Evolutionary conservation across 768 basidiomycete genomes (phyloP).

Genomic region (Hericium rajendrae): DNA sequence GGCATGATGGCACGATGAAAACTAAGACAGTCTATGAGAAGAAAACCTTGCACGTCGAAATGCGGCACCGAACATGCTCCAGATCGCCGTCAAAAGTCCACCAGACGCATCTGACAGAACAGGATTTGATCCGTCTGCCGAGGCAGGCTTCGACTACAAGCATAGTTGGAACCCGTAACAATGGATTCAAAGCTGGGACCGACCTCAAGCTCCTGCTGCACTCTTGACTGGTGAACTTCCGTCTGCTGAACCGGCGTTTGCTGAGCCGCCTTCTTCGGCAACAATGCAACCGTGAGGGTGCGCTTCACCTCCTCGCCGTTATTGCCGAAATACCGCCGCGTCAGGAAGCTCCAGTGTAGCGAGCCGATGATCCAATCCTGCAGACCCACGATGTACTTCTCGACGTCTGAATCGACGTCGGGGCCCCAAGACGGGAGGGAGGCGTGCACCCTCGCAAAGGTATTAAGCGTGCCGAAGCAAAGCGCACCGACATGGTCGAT

Average conservation of each 20-base stretch:
- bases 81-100: too few species aligned
- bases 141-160: too few species aligned
- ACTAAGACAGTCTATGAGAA: too few species aligned
- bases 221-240: background rate
- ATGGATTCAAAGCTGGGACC: too few species aligned
- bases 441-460: slow-evolving; percentile 39
- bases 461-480: slow-evolving; percentile 65
- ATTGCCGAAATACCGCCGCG: slow-evolving; percentile 64
- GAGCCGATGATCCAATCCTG: slow-evolving; percentile 75
- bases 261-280: slow-evolving; percentile 22
- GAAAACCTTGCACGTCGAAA: too few species aligned
- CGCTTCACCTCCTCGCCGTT: slow-evolving; percentile 45
- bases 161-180: too few species aligned
- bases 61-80: too few species aligned
- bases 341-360: slow-evolving; percentile 70
- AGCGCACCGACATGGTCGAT: slow-evolving; percentile 68
- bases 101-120: too few species aligned
- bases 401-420: slow-evolving; percentile 53
- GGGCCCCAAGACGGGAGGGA: slow-evolving; percentile 64
- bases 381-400: slow-evolving; percentile 56
- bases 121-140: too few species aligned
- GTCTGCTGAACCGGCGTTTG: background rate
- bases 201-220: too few species aligned
- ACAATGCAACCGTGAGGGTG: slow-evolving; percentile 46
- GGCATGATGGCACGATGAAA: too few species aligned